These are phyloP conservation scores for Eimeria nieschulzi DNA, from an alignment of 169 alveolate genomes.

Conservation along the genomic window DNA sequence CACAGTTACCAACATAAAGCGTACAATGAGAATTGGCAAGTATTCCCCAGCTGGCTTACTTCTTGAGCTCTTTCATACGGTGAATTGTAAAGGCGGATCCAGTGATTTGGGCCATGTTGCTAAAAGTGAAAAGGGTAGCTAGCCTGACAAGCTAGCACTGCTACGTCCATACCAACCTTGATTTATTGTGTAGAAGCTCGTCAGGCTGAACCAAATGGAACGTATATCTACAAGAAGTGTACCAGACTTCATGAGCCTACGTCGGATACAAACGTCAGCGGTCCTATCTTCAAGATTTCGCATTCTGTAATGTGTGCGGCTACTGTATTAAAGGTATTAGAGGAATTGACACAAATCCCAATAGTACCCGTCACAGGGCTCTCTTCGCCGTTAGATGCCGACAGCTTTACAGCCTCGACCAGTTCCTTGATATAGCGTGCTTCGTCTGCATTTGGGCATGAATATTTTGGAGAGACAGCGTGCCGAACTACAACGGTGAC, in stretches of 20 bases:
- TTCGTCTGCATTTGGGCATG: slow-evolving; percentile 45
- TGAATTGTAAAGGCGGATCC: slow-evolving; percentile 71
- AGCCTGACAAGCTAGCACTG: too few species aligned
- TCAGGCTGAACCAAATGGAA: slow-evolving; percentile 43
- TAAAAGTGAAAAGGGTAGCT: neutral
- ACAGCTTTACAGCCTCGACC: slow-evolving; percentile 54
- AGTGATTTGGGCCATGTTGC: slow-evolving; percentile 69
- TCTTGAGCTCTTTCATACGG: slow-evolving; percentile 50
- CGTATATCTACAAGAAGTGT: neutral
- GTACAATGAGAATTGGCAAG: neutral
- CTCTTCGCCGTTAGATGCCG: slow-evolving; percentile 40
- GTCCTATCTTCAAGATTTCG: slow-evolving; percentile 82
- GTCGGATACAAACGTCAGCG: slow-evolving; percentile 81
- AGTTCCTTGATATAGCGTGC: slow-evolving; percentile 49
- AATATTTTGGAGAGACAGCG: neutral
- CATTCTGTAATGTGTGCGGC: slow-evolving; percentile 58
- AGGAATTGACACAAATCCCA: neutral
- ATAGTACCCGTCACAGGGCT: slow-evolving; percentile 51
- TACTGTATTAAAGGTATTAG: neutral
- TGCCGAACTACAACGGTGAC: neutral
- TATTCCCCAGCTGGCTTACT: neutral
- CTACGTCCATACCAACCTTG: slow-evolving; percentile 26
- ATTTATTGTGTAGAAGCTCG: slow-evolving; percentile 56
- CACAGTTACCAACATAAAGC: neutral
- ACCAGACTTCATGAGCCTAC: slow-evolving; percentile 44